A percentile compares a stretch with the other conserved stretches of the same genome.
Evolutionary conservation across 2,329 filamentous ascomycete genomes (phyloP).

Genomic region (Colletotrichum karsti): DNA sequence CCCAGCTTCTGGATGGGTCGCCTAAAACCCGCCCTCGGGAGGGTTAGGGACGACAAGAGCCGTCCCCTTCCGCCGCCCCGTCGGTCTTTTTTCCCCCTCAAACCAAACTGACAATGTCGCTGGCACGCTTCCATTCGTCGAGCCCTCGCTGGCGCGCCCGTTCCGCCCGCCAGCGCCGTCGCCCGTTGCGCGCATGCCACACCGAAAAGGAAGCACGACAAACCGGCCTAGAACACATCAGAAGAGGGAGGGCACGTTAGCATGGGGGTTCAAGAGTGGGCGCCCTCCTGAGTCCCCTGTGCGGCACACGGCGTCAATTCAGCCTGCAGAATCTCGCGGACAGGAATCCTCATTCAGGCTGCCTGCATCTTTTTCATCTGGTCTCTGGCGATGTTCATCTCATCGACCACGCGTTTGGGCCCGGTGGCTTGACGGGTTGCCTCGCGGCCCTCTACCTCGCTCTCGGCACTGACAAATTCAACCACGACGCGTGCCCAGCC

Average conservation of each 20-base stretch:
- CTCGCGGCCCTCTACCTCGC: not conserved
- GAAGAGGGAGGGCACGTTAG: not conserved
- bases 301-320: not conserved
- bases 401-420: not conserved
- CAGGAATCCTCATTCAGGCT: not conserved
- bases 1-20: not conserved
- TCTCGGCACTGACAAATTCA: not conserved
- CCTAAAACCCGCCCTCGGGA: slow-evolving; percentile 5
- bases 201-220: slow-evolving; percentile 12
- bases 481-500: not conserved
- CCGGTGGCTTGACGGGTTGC: not conserved
- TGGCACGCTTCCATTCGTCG: slow-evolving; percentile 20
- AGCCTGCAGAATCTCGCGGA: slow-evolving; percentile 1
- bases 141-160: not conserved
- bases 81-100: not conserved
- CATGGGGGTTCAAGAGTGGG: not conserved
- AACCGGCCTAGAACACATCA: slow-evolving; percentile 16
- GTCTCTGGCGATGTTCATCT: not conserved
- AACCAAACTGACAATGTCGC: slow-evolving; percentile 8
- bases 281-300: not conserved
- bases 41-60: slow-evolving; percentile 22
- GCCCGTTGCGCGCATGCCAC: not conserved
- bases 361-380: not conserved
- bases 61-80: slow-evolving; percentile 23
- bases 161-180: not conserved